A percentile compares a stretch with the other conserved stretches of the same genome.
These are phyloP conservation scores for Didymosphaeria variabile DNA, from an alignment of 2,329 filamentous ascomycete species.

Conservation along the genomic window DNA sequence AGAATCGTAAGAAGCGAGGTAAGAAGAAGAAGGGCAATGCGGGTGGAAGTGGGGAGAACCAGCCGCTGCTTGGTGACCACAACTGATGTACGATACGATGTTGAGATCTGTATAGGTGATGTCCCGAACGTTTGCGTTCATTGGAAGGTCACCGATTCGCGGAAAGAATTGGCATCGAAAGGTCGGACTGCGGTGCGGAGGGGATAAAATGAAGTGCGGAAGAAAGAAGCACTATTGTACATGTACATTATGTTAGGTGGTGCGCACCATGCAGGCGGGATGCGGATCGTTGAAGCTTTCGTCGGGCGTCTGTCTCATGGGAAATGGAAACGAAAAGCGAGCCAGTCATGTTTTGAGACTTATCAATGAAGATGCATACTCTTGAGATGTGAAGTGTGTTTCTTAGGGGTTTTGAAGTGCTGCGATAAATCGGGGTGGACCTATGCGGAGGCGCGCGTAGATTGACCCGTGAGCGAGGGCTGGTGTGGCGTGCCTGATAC, in stretches of 20 bases:
- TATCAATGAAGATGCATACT: neutral
- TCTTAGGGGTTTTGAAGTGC: too few relatives aligned
- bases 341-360: neutral
- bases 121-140: neutral
- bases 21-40: conserved; percentile 50
- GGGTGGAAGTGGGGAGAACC: conserved; percentile 39
- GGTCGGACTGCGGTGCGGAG: neutral
- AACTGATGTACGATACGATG: conserved; percentile 10
- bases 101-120: neutral
- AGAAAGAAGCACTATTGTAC: neutral
- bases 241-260: neutral
- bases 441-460: too few relatives aligned
- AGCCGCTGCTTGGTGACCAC: conserved; percentile 41
- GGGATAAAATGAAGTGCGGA: neutral
- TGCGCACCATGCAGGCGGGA: neutral
- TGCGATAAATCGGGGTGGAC: too few relatives aligned
- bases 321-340: neutral
- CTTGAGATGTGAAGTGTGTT: too few relatives aligned
- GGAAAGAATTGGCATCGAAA: neutral
- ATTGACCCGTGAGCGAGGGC: too few relatives aligned
- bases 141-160: neutral
- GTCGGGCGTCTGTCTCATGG: neutral
- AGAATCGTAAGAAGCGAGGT: conserved; percentile 47
- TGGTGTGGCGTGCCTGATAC: too few relatives aligned
- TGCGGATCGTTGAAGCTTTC: neutral